Percentiles rank a stretch among this genome's conserved stretches.
phyloP scores from a whole-genome alignment of 768 basidiomycete species.

The Coprinellus aureogranulatus region DNA sequence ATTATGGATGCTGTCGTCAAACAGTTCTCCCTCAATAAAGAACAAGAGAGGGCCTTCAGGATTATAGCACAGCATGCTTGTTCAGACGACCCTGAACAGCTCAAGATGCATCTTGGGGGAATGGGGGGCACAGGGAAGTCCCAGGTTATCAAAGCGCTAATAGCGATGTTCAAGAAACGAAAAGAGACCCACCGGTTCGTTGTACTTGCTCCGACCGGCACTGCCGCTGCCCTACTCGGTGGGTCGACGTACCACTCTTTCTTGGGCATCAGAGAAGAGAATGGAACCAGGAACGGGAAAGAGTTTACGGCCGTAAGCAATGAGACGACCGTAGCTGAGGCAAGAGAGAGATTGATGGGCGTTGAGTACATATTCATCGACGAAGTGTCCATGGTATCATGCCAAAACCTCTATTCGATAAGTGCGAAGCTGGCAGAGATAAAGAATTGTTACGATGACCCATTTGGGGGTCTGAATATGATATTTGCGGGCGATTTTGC shows the following conservation, averaged over 20 bases:
- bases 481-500: slow-evolving; percentile 44
- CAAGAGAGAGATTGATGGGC: slow-evolving; percentile 12
- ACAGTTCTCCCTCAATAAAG: slow-evolving; percentile 21
- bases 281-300: background rate
- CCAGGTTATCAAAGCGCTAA: slow-evolving; percentile 11
- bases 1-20: slow-evolving; percentile 2
- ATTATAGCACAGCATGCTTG: slow-evolving; percentile 16
- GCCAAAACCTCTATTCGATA: slow-evolving; percentile 25
- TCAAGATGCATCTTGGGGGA: background rate
- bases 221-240: slow-evolving; percentile 18
- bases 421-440: slow-evolving; percentile 20
- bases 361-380: slow-evolving; percentile 40
- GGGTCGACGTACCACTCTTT: slow-evolving; percentile 27
- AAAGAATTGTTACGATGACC: slow-evolving; percentile 11
- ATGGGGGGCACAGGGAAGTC: background rate
- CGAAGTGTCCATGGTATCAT: slow-evolving; percentile 41
- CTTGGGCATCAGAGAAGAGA: slow-evolving; percentile 10
- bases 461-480: slow-evolving; percentile 37
- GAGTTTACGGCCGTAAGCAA: background rate
- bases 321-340: slow-evolving; percentile 1
- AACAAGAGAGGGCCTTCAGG: slow-evolving; percentile 29
- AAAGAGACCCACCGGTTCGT: background rate
- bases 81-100: slow-evolving; percentile 12
- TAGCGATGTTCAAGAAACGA: slow-evolving; percentile 22
- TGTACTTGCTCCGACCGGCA: slow-evolving; percentile 17